Evolutionary conservation across 768 basidiomycete species (phyloP), one percentile per base, ranked within the genome.

Genomic region (Cystofilobasidium macerans): DNA sequence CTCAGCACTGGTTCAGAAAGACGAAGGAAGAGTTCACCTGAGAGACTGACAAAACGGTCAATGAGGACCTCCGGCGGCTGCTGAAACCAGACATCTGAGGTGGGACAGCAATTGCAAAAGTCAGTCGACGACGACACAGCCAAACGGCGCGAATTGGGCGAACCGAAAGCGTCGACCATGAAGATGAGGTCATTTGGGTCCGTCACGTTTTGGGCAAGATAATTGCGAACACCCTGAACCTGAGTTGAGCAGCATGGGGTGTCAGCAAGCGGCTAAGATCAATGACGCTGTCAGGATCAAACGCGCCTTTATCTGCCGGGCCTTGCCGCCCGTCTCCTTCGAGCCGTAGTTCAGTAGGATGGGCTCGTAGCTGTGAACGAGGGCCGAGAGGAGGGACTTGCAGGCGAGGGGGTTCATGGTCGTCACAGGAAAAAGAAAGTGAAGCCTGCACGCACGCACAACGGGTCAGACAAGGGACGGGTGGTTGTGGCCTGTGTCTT

Each of bases 11-110:
- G 20, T 26, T n/a, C 58, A 38, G 28, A 33, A 26, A 40, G 9
- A 33, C 30, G 24, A 38, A 13, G 26, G 14, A 7, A 30, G 57
- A 22, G 22, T 1, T 14, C 33, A 26, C 32, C 24, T 26, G 36
- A 58, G 18, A 6, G 33, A 26, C 26, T 14, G 0, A 42, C 26
- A 26, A 42, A n/a, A 42, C 26, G 38, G 20, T 26, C 38, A 42
- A 24, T n/a, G 26, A 38, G 35, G n/a, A 40, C 38, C 11, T 20
- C 35, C n/a, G 62, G 62, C 20, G 53, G 38, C 22, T 64, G 62
- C 40, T 64, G 62, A 7, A 64, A 24, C 62, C 62, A 64, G 20
- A 64, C 62, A 40, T 64, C 62, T 36, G 54, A n/a, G n/a, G n/a
- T n/a, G n/a, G n/a, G n/a, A n/a, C n/a, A n/a, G n/a, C n/a, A n/a